Evolutionary conservation across 176 grass and related monocot species (phyloP), one percentile per base, ranked within the genome.

Genomic region (Eremochloa ophiuroides): DNA sequence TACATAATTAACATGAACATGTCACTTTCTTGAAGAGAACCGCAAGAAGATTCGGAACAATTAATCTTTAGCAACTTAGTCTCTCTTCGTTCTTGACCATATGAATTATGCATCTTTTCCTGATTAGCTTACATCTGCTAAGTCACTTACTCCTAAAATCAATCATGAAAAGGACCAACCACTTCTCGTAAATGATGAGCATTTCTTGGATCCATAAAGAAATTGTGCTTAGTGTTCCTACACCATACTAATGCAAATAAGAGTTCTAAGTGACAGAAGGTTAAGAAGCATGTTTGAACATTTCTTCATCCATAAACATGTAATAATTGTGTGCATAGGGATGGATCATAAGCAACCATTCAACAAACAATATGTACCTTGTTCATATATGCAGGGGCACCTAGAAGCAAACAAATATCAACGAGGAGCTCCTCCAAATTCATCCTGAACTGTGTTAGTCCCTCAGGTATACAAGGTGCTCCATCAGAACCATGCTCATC

Each of bases 371-470:
- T 3, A 67, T 42, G 40, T 61, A 94, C 95, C 92, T 89, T 98
- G 80, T 87, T 91, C 62, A 98, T 70, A 82, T 89, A 98, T 41
- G 84, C 48, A 82, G 77, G 58, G 58, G 88, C 68, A 22, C 92
- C 92, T 69, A 98, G 35, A 90, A 98, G 70, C 88, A 95, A 94
- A 82, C 92, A 95, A 73, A 98, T 93, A 84, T 98, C 92, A 53
- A 94, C 85, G 46, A 95, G 86, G 63, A 98, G 95, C 77, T 98
- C 95, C 84, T 95, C 95, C 78, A 95, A 80, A 79, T 98, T 98
- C 84, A 86, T 56, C 66, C 95, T 91, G 46, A 98, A 98, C 53
- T 95, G 87, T 79, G 65, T 71, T 48, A 95, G 82, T 78, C 82
- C 88, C 86, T 95, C 92, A 13, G 95, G 86, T 61, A 98, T 91